Evolutionary conservation across 2,329 filamentous ascomycete genomes (phyloP).

Genomic region (Neofusicoccum umdonicola): DNA sequence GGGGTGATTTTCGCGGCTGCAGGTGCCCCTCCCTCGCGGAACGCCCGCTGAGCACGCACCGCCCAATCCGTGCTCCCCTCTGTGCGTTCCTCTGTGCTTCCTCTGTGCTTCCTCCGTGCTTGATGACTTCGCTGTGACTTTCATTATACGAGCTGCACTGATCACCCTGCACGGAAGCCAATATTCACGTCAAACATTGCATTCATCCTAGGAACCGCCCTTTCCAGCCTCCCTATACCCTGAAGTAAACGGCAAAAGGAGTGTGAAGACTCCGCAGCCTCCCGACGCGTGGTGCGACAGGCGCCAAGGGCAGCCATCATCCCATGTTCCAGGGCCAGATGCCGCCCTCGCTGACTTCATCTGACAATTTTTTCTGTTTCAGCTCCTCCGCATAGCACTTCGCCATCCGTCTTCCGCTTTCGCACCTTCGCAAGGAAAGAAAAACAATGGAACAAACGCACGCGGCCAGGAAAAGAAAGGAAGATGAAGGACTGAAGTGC

Average conservation of each 20-base stretch:
- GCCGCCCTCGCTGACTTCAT: not conserved
- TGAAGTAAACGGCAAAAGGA: constrained; percentile 7
- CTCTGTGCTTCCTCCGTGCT: constrained; percentile 2
- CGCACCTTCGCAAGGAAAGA: not conserved
- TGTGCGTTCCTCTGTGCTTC: not conserved
- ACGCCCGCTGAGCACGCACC: not conserved
- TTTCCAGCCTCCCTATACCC: constrained; percentile 1
- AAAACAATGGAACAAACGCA: not conserved
- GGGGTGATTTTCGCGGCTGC: constrained; percentile 15
- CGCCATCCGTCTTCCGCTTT: not conserved
- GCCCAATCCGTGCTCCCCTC: not conserved
- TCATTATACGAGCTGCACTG: not conserved
- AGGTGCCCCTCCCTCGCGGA: not conserved
- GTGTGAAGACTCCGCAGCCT: constrained; percentile 6
- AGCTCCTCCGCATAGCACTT: not conserved
- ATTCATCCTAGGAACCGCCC: constrained; percentile 12
- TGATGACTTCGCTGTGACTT: not conserved
- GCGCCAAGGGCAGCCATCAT: not conserved
- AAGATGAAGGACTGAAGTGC: not conserved
- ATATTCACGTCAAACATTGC: constrained; percentile 15
- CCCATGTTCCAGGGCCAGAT: constrained; percentile 7
- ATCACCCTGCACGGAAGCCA: constrained; percentile 10
- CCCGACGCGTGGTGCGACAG: not conserved
- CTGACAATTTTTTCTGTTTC: not conserved
- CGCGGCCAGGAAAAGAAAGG: not conserved